Percentiles rank a stretch among this genome's conserved stretches.
Conservation (phyloP, 805 yeast genomes). For the Myxozyma kluyveri region DNA sequence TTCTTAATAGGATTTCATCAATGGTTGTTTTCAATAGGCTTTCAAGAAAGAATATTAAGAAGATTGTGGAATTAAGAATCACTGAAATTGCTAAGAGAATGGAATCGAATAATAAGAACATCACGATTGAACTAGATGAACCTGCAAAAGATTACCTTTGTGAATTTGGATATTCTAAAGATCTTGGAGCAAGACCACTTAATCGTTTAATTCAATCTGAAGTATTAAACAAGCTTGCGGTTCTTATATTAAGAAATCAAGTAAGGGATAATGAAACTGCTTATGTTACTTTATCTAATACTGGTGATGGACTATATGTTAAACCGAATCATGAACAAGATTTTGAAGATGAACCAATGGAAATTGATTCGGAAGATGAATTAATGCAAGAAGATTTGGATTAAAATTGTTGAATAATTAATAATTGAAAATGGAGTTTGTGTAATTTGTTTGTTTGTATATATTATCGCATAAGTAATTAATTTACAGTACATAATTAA, state of each 20-base stretch:
- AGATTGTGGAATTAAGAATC: slow-evolving; percentile 84
- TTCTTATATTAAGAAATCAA: slow-evolving; percentile 83
- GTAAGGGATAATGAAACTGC: slow-evolving; percentile 84
- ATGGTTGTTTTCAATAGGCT: slow-evolving; percentile 90
- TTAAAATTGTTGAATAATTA: neutral
- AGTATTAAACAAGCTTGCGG: slow-evolving; percentile 81
- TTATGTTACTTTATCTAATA: slow-evolving; percentile 51
- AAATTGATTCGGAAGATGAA: slow-evolving; percentile 33
- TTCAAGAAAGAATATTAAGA: slow-evolving; percentile 84
- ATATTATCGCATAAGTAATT: no score
- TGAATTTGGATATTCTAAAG: slow-evolving; percentile 82
- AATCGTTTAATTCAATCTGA: slow-evolving; percentile 82
- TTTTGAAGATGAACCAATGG: slow-evolving; percentile 36
- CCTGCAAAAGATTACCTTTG: slow-evolving; percentile 80
- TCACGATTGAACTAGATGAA: slow-evolving; percentile 68
- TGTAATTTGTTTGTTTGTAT: no score
- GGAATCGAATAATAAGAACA: slow-evolving; percentile 74
- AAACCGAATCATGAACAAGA: slow-evolving; percentile 74
- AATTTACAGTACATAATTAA: no score
- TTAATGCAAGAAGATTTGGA: slow-evolving; percentile 29
- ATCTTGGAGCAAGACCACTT: slow-evolving; percentile 95
- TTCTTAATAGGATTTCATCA: slow-evolving; percentile 90
- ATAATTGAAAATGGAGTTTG: neutral
- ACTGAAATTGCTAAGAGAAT: slow-evolving; percentile 83
- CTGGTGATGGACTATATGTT: slow-evolving; percentile 68